phyloP scores from a whole-genome alignment of 306 rosid genomes.

The Corylus americana region DNA sequence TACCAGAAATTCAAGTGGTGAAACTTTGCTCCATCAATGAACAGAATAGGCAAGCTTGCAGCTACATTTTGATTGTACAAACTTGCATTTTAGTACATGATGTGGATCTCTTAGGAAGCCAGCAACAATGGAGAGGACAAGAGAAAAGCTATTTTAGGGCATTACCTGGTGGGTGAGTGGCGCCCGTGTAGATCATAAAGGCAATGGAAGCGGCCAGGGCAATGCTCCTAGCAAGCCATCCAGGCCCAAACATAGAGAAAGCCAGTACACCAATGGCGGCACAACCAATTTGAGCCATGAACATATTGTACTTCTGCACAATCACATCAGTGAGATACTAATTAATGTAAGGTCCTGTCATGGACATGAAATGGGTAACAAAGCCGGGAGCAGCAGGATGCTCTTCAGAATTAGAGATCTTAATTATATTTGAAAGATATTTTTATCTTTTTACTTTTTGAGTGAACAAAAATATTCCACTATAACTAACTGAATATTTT shows the following conservation, averaged over 20 bases:
- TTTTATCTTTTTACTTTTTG: no score
- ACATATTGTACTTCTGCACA: slow-evolving; percentile 81
- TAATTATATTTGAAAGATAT: no score
- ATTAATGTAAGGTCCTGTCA: background rate
- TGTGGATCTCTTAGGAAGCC: background rate
- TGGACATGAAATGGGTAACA: background rate
- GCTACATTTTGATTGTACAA: slow-evolving; percentile 43
- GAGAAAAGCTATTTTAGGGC: background rate
- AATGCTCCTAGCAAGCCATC: slow-evolving; percentile 80
- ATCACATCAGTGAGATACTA: background rate
- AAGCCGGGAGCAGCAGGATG: no score
- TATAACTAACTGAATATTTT: no score
- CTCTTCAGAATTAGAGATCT: no score
- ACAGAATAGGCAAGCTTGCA: slow-evolving; percentile 82
- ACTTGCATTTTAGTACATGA: background rate
- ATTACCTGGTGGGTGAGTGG: slow-evolving; percentile 85
- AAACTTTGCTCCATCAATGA: slow-evolving; percentile 84
- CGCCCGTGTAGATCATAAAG: slow-evolving; percentile 74
- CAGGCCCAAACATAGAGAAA: slow-evolving; percentile 71
- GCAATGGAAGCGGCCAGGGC: slow-evolving; percentile 78
- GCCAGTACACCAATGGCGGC: slow-evolving; percentile 86
- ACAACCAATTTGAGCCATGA: slow-evolving; percentile 91
- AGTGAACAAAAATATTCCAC: no score
- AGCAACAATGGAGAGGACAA: background rate
- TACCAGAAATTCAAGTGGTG: slow-evolving; percentile 81